Conservation (phyloP, 257 asterid species). For the Scutellaria barbata region DNA sequence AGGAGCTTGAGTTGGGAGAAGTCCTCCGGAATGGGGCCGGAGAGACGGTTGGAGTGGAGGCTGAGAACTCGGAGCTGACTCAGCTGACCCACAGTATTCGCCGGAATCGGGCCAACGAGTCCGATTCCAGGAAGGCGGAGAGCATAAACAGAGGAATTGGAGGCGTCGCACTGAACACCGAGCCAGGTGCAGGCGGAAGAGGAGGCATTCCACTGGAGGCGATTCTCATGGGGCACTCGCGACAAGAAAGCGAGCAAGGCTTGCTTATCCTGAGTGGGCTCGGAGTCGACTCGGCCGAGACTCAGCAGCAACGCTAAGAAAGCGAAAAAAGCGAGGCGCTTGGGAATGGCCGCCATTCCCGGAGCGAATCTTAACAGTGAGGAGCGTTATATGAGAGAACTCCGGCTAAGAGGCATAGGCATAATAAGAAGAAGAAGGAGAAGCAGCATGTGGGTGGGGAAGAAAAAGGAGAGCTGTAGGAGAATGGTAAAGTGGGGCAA, state of each 20-base stretch:
- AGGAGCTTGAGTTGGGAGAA: constrained; percentile 67
- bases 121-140: constrained; percentile 91
- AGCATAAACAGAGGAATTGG: constrained; percentile 58
- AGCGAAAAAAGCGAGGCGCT: not conserved
- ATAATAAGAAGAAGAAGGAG: not conserved
- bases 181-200: constrained; percentile 78
- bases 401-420: constrained; percentile 21
- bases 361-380: not conserved
- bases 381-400: not conserved
- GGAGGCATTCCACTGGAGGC: constrained; percentile 72
- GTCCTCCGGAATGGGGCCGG: constrained; percentile 74
- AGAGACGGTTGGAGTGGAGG: constrained; percentile 78
- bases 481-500: not conserved
- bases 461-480: not conserved
- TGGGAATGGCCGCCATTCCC: constrained; percentile 10
- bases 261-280: constrained; percentile 79
- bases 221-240: constrained; percentile 62
- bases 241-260: constrained; percentile 74
- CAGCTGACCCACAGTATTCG: constrained; percentile 62
- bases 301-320: constrained; percentile 25
- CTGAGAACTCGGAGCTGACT: constrained; percentile 81
- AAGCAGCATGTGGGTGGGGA: not conserved
- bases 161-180: constrained; percentile 74
- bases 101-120: constrained; percentile 77
- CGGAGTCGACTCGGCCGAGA: constrained; percentile 45